Evolutionary conservation across 164 flowering plant genomes (phyloP).

Genomic region (Macadamia tetraphylla): DNA sequence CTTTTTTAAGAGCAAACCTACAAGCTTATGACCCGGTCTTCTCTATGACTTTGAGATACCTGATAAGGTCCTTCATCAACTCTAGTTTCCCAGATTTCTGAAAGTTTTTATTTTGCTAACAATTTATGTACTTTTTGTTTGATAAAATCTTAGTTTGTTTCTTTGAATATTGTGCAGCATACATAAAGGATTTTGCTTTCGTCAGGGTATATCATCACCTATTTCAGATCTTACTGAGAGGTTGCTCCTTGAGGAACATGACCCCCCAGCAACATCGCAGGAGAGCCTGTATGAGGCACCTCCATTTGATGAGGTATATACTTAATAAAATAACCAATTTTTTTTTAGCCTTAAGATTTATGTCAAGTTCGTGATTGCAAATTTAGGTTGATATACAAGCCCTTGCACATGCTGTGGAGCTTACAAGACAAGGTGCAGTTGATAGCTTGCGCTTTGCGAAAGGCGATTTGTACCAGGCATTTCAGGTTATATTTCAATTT

Average conservation of each 20-base stretch:
- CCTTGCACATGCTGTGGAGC: slow-evolving; percentile 98
- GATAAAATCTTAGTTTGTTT: background rate
- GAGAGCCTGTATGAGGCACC: slow-evolving; percentile 77
- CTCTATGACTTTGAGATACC: slow-evolving; percentile 89
- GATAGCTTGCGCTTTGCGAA: slow-evolving; percentile 88
- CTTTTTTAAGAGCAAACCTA: slow-evolving; percentile 78
- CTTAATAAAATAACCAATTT: background rate
- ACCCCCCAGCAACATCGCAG: slow-evolving; percentile 71
- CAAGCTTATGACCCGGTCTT: slow-evolving; percentile 92
- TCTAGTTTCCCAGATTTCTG: slow-evolving; percentile 4
- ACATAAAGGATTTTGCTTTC: slow-evolving; percentile 84
- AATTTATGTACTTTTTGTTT: background rate
- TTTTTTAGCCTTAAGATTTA: background rate
- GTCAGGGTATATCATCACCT: slow-evolving; percentile 82
- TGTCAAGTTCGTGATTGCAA: background rate
- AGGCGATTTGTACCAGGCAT: slow-evolving; percentile 84
- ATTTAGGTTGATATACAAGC: slow-evolving; percentile 95
- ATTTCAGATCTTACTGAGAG: slow-evolving; percentile 84
- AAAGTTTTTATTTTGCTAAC: background rate
- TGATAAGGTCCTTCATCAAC: slow-evolving; percentile 63
- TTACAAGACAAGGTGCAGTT: slow-evolving; percentile 93
- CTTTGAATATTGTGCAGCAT: slow-evolving; percentile 44
- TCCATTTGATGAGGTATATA: slow-evolving; percentile 90
- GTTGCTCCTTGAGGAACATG: slow-evolving; percentile 87
- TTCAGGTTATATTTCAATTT: slow-evolving; percentile 53